phyloP scores from a whole-genome alignment of 2,329 filamentous ascomycete species.

The Paecilomyces niveus region DNA sequence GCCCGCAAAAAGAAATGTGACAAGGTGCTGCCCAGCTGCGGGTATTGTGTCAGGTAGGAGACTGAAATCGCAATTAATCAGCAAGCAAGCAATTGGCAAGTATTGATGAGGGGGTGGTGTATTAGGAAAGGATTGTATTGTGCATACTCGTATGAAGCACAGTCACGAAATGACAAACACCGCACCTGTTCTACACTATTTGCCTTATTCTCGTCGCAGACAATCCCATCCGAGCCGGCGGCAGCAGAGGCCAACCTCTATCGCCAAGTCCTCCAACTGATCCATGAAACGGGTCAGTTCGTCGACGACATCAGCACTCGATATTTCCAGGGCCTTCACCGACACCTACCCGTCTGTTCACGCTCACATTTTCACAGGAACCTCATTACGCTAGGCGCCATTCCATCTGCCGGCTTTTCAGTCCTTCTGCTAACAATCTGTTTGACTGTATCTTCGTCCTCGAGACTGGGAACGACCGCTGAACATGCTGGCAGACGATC shows the following conservation, averaged over 20 bases:
- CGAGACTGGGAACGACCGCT: neutral
- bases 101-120: neutral
- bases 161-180: too few species aligned
- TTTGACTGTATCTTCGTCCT: constrained; percentile 6
- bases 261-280: neutral
- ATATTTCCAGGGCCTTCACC: constrained; percentile 22
- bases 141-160: too few species aligned
- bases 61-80: too few species aligned
- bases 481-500: constrained; percentile 2
- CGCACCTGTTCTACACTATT: too few species aligned
- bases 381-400: constrained; percentile 10
- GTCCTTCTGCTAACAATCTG: constrained; percentile 18
- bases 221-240: neutral
- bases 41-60: constrained; percentile 5
- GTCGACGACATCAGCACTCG: constrained; percentile 18
- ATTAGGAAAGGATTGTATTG: neutral
- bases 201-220: too few species aligned
- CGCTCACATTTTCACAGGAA: constrained; percentile 16
- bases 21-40: constrained; percentile 1
- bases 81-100: neutral
- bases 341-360: constrained; percentile 19
- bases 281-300: constrained; percentile 9
- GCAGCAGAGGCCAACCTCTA: neutral
- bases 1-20: constrained; percentile 6
- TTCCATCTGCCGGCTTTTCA: constrained; percentile 14